Evolutionary conservation across 78 protist genomes (phyloP).

Genomic region (Dictyostelium brefeldianum): DNA sequence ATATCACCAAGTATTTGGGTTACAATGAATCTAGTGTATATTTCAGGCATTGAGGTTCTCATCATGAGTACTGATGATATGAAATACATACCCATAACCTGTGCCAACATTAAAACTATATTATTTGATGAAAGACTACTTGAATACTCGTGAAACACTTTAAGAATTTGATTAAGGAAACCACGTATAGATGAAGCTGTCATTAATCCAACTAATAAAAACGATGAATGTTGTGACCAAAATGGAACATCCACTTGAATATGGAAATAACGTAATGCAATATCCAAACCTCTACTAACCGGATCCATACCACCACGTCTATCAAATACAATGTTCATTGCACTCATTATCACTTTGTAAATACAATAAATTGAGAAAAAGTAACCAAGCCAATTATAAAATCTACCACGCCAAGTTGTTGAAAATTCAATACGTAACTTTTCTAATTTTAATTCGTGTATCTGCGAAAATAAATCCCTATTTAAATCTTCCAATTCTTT

Average conservation of each 20-base stretch:
- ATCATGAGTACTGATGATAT: constrained; percentile 90
- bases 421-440: constrained; percentile 79
- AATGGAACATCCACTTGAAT: constrained; percentile 84
- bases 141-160: constrained; percentile 84
- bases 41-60: constrained; percentile 89
- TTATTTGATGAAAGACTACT: constrained; percentile 80
- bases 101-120: constrained; percentile 88
- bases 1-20: constrained; percentile 86
- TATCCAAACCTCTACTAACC: constrained; percentile 82
- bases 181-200: constrained; percentile 90
- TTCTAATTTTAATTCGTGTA: constrained; percentile 82
- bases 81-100: constrained; percentile 93
- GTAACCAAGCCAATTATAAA: constrained; percentile 88
- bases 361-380: constrained; percentile 90
- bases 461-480: constrained; percentile 80
- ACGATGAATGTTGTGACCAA: constrained; percentile 91
- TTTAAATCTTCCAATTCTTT: constrained; percentile 57
- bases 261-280: constrained; percentile 69
- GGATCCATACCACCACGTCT: constrained; percentile 86
- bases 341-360: constrained; percentile 90
- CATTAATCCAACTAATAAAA: constrained; percentile 87
- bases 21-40: constrained; percentile 78
- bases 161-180: constrained; percentile 88
- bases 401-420: constrained; percentile 79
- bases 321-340: constrained; percentile 88